These are phyloP conservation scores for Globisporangium sylvaticum DNA, from an alignment of 352 stramenopile genomes.

Conservation along the genomic window DNA sequence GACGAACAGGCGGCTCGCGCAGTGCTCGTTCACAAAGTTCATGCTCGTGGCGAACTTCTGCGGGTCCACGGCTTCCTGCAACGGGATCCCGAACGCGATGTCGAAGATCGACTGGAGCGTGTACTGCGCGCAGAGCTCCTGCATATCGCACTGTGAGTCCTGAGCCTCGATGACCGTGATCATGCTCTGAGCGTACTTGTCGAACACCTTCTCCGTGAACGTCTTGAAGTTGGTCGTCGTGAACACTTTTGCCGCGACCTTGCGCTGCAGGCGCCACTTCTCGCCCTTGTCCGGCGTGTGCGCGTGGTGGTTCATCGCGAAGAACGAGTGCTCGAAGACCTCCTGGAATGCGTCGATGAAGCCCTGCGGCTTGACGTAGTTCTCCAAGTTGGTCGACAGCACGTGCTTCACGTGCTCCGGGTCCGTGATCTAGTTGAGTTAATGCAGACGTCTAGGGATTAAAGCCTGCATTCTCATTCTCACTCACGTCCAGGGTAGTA, in stretches of 20 bases:
- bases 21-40: constrained; percentile 52
- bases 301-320: constrained; percentile 57
- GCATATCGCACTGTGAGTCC: constrained; percentile 39
- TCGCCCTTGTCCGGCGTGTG: constrained; percentile 44
- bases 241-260: constrained; percentile 86
- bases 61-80: constrained; percentile 29
- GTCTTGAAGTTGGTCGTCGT: constrained; percentile 55
- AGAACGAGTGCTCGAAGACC: constrained; percentile 70
- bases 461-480: too few relatives aligned
- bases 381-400: constrained; percentile 53
- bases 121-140: constrained; percentile 45
- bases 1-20: constrained; percentile 49
- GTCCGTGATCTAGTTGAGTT: constrained; percentile 57
- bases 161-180: constrained; percentile 14
- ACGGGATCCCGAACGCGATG: constrained; percentile 45
- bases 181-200: constrained; percentile 30
- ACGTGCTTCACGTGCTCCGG: constrained; percentile 67
- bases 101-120: constrained; percentile 57
- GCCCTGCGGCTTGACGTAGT: constrained; percentile 71
- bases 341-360: constrained; percentile 66
- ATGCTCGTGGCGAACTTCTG: constrained; percentile 42
- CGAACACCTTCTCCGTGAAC: constrained; percentile 46
- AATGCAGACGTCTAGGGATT: too few relatives aligned
- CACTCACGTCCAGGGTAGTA: too few relatives aligned
- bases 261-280: constrained; percentile 73